Conservation (phyloP, 495 filamentous ascomycete genomes). For the Cercophora samala region DNA sequence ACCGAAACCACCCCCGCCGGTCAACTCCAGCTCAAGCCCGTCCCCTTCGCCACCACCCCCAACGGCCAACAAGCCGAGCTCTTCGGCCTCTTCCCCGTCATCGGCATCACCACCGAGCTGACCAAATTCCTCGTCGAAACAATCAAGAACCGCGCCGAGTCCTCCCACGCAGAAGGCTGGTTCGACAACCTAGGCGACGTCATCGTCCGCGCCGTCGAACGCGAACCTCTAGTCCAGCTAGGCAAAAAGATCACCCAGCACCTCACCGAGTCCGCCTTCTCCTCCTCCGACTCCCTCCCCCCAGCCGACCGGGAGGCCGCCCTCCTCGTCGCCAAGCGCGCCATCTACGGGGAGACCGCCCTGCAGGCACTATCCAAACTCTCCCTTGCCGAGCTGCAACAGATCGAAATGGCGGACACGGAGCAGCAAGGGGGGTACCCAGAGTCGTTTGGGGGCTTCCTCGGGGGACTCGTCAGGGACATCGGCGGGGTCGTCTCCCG, state of each 20-base stretch:
- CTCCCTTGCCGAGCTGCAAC: slow-evolving; percentile 25
- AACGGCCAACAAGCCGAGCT: background rate
- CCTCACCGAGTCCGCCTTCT: background rate
- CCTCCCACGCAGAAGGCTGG: background rate
- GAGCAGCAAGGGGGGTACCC: slow-evolving; percentile 18
- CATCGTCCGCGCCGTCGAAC: background rate
- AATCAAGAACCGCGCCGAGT: background rate
- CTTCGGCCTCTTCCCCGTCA: background rate
- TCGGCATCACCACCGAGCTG: background rate
- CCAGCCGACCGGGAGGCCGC: slow-evolving; percentile 14
- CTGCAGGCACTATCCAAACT: slow-evolving; percentile 36
- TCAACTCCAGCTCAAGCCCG: background rate
- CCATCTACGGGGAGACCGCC: slow-evolving; percentile 39
- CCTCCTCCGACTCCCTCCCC: background rate
- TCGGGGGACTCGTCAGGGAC: slow-evolving; percentile 20
- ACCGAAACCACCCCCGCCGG: background rate
- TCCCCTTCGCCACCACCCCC: background rate
- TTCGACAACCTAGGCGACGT: background rate
- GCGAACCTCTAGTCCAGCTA: background rate
- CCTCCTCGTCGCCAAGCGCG: slow-evolving; percentile 29
- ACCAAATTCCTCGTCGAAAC: no score
- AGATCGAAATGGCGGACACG: slow-evolving; percentile 7
- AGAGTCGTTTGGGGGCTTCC: slow-evolving; percentile 31
- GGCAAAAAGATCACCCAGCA: background rate
- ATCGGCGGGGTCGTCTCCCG: slow-evolving; percentile 23